Evolutionary conservation across 441 rosid genomes (phyloP).

Genomic region (Gossypium schwendimanii): DNA sequence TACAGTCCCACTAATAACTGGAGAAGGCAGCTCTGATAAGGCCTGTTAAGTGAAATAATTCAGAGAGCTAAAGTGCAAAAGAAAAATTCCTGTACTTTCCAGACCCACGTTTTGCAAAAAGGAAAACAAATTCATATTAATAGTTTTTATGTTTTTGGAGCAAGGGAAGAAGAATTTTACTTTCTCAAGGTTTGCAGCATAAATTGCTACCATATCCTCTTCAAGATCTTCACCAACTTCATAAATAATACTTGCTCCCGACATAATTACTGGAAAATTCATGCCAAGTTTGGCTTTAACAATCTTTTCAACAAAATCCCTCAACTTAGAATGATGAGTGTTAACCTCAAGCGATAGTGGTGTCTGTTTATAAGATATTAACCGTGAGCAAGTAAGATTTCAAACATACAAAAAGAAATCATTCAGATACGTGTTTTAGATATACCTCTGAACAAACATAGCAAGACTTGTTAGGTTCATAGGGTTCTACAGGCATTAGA

Average conservation of each 20-base stretch:
- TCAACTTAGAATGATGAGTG: slow-evolving; percentile 59
- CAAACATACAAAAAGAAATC: slow-evolving; percentile 14
- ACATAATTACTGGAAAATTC: slow-evolving; percentile 81
- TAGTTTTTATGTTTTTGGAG: not conserved
- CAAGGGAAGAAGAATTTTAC: slow-evolving; percentile 30
- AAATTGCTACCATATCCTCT: slow-evolving; percentile 60
- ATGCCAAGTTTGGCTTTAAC: slow-evolving; percentile 92
- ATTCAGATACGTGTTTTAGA: not conserved
- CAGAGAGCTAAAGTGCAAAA: not conserved
- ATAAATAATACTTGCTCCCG: slow-evolving; percentile 70
- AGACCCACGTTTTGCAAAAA: not conserved
- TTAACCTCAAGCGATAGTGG: slow-evolving; percentile 79
- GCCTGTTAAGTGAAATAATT: slow-evolving; percentile 33
- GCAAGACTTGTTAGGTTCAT: slow-evolving; percentile 78
- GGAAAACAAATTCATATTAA: not conserved
- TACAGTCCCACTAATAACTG: slow-evolving; percentile 61
- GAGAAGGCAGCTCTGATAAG: slow-evolving; percentile 73
- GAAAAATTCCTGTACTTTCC: not conserved
- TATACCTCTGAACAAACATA: slow-evolving; percentile 93
- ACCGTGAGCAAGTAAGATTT: slow-evolving; percentile 16
- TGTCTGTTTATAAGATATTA: slow-evolving; percentile 39
- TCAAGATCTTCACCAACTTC: slow-evolving; percentile 99
- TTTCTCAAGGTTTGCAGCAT: slow-evolving; percentile 88
- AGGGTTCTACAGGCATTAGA: slow-evolving; percentile 92
- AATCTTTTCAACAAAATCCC: slow-evolving; percentile 87